A percentile compares a stretch with the other conserved stretches of the same genome.
Evolutionary conservation across 1,284 basidiomycete genomes (phyloP).

Genomic region (Macrocystidia cucumis): DNA sequence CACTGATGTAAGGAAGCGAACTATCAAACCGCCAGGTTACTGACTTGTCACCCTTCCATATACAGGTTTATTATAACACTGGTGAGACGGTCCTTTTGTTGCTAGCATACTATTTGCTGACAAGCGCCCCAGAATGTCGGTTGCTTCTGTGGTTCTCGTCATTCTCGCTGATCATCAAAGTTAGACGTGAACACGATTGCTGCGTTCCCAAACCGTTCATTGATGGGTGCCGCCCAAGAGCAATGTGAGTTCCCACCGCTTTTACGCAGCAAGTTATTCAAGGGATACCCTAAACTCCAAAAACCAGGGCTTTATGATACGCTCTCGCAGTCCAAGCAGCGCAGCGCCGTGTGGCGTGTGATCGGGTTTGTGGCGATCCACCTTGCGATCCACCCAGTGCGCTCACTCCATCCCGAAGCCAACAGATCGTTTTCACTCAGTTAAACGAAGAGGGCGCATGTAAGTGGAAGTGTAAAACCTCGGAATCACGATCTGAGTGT

Average conservation of each 20-base stretch:
- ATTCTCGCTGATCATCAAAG: conserved; percentile 12
- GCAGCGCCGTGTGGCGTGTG: conserved; percentile 53
- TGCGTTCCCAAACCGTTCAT: conserved; percentile 36
- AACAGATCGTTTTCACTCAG: conserved; percentile 50
- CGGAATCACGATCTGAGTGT: neutral
- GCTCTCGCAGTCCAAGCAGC: conserved; percentile 35
- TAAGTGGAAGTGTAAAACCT: conserved; percentile 24
- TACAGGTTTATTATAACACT: conserved; percentile 49
- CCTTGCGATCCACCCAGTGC: neutral
- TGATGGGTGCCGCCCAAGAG: conserved; percentile 56
- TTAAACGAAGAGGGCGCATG: conserved; percentile 32
- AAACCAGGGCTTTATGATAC: conserved; percentile 45
- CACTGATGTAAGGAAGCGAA: conserved; percentile 38
- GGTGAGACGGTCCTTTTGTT: conserved; percentile 18
- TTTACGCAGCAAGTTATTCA: neutral
- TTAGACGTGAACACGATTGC: conserved; percentile 38
- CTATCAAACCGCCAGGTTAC: neutral
- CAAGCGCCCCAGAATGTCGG: no score
- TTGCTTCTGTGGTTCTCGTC: neutral
- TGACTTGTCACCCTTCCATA: conserved; percentile 1
- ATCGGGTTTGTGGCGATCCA: conserved; percentile 31
- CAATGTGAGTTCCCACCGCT: conserved; percentile 26
- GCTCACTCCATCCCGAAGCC: conserved; percentile 21
- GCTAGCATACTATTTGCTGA: no score
- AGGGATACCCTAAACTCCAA: neutral